phyloP scores from a whole-genome alignment of 495 filamentous ascomycete genomes.

The Astrothelium subdiscretum region DNA sequence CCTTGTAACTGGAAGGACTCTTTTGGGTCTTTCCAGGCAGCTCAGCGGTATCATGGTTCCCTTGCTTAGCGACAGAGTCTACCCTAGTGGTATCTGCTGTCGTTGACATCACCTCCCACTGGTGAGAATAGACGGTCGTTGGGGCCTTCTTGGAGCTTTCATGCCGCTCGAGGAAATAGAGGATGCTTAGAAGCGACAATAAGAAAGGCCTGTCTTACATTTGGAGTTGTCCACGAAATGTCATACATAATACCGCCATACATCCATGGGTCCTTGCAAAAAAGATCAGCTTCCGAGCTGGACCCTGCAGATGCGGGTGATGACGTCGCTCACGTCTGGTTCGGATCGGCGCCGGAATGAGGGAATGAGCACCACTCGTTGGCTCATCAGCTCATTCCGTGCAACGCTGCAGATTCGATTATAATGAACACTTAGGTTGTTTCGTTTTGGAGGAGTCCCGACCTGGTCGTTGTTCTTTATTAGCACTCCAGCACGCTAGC shows the following conservation, averaged over 20 bases:
- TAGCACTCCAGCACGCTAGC: background rate
- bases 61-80: conserved; percentile 2
- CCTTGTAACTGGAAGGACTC: conserved; percentile 53
- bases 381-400: background rate
- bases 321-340: background rate
- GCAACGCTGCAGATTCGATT: background rate
- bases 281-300: background rate
- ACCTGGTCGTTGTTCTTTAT: background rate
- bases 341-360: background rate
- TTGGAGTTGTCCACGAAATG: no score
- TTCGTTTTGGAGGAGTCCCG: background rate
- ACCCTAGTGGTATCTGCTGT: background rate
- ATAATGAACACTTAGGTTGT: background rate
- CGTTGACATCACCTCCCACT: conserved; percentile 3
- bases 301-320: background rate
- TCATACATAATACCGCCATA: no score
- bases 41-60: conserved; percentile 5
- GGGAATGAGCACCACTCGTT: background rate
- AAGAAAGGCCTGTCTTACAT: background rate
- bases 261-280: background rate
- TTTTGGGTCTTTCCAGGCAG: conserved; percentile 1
- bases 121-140: background rate
- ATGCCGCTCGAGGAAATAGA: background rate
- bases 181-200: background rate
- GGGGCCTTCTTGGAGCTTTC: background rate